These are phyloP conservation scores for Paxillus involutus DNA, from an alignment of 768 basidiomycete species.

Conservation along the genomic window DNA sequence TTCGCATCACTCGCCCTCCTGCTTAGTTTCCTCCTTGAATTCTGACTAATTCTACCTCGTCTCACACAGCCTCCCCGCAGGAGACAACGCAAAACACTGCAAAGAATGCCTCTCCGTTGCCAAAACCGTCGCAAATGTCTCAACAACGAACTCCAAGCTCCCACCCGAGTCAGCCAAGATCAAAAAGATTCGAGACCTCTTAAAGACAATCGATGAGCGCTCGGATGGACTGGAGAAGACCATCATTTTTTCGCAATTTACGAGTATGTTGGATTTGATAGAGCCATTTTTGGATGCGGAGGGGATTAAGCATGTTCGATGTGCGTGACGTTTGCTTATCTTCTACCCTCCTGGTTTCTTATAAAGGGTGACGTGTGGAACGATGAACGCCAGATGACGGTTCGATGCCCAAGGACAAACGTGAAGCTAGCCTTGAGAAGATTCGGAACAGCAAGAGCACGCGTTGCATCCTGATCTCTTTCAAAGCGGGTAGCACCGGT, in stretches of 20 bases:
- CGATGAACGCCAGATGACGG: constrained; percentile 70
- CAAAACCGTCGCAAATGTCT: constrained; percentile 44
- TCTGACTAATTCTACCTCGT: constrained; percentile 25
- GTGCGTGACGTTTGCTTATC: constrained; percentile 49
- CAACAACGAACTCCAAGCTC: constrained; percentile 27
- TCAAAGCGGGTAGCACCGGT: constrained; percentile 97
- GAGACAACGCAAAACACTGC: constrained; percentile 47
- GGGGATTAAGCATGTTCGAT: constrained; percentile 76
- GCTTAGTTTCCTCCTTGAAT: neutral
- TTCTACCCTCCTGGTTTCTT: neutral
- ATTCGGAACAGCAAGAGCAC: constrained; percentile 62
- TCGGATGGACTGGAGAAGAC: constrained; percentile 78
- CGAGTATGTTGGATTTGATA: constrained; percentile 81
- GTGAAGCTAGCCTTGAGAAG: constrained; percentile 70
- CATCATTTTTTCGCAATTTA: constrained; percentile 95
- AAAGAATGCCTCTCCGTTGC: constrained; percentile 56
- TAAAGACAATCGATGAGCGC: constrained; percentile 61
- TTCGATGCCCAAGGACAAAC: constrained; percentile 72
- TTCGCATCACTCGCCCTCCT: constrained; percentile 14
- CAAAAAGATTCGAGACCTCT: constrained; percentile 72
- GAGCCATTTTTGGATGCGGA: constrained; percentile 77
- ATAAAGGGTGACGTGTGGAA: neutral
- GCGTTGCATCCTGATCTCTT: constrained; percentile 88
- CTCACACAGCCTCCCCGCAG: constrained; percentile 12
- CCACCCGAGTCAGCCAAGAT: constrained; percentile 86